These are phyloP conservation scores for Ceratobasidium sp. DNA, from an alignment of 1,284 basidiomycete genomes.

Conservation along the genomic window DNA sequence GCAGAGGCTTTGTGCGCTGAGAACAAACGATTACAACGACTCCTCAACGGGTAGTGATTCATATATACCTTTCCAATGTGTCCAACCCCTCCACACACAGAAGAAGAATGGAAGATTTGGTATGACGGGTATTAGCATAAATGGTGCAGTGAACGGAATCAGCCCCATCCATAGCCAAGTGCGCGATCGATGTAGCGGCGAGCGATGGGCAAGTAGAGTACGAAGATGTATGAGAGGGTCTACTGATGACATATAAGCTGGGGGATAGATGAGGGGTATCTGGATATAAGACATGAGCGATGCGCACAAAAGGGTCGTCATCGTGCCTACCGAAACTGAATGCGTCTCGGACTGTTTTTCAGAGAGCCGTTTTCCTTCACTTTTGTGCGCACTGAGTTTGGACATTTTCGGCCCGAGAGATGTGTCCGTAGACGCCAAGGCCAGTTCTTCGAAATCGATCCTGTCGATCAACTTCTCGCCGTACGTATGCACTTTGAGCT, in stretches of 20 bases:
- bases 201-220: slow-evolving; percentile 60
- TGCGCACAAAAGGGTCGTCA: neutral
- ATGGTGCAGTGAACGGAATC: slow-evolving; percentile 73
- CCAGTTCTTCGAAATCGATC: slow-evolving; percentile 44
- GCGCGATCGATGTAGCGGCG: slow-evolving; percentile 68
- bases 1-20: slow-evolving; percentile 75
- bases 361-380: slow-evolving; percentile 25
- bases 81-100: slow-evolving; percentile 82
- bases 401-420: slow-evolving; percentile 39
- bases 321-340: slow-evolving; percentile 12
- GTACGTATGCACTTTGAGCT: slow-evolving; percentile 42
- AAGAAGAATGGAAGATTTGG: slow-evolving; percentile 86
- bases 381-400: slow-evolving; percentile 20
- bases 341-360: slow-evolving; percentile 28
- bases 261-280: slow-evolving; percentile 74
- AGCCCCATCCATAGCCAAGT: slow-evolving; percentile 69
- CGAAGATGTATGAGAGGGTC: slow-evolving; percentile 63
- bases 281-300: slow-evolving; percentile 46
- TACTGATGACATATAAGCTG: slow-evolving; percentile 52
- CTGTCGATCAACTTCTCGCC: slow-evolving; percentile 39
- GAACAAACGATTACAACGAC: neutral
- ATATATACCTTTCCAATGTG: slow-evolving; percentile 72
- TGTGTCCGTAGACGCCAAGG: slow-evolving; percentile 42
- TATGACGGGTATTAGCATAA: slow-evolving; percentile 76
- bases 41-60: neutral